phyloP scores from a whole-genome alignment of 768 basidiomycete genomes.

The Podaxis rugospora region DNA sequence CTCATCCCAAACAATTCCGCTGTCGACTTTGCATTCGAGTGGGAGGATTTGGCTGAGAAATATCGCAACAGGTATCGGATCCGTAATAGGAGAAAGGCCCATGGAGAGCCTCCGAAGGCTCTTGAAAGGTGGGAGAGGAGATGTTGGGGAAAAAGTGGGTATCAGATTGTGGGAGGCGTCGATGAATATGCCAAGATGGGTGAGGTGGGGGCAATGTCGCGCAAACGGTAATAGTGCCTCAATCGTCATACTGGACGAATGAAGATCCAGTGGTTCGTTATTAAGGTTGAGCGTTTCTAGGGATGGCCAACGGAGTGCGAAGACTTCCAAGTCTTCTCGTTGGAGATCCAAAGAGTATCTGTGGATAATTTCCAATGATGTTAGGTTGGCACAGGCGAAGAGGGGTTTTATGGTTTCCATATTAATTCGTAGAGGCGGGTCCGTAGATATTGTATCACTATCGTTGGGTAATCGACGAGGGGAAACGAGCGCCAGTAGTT shows the following conservation, averaged over 20 bases:
- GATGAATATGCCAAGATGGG: slow-evolving; percentile 29
- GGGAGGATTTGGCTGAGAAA: slow-evolving; percentile 8
- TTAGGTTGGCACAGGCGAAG: slow-evolving; percentile 23
- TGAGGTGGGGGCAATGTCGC: slow-evolving; percentile 26
- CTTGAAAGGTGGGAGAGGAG: slow-evolving; percentile 3
- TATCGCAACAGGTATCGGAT: not conserved
- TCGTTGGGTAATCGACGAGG: not conserved
- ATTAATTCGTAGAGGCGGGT: slow-evolving; percentile 5
- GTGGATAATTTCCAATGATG: slow-evolving; percentile 26
- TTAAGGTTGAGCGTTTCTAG: slow-evolving; percentile 35
- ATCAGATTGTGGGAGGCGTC: slow-evolving; percentile 17
- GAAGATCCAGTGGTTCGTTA: slow-evolving; percentile 28
- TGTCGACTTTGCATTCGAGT: not conserved
- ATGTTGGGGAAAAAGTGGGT: not conserved
- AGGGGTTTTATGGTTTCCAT: slow-evolving; percentile 24
- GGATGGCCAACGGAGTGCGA: slow-evolving; percentile 38
- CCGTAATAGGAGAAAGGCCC: slow-evolving; percentile 8
- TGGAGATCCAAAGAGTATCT: slow-evolving; percentile 27
- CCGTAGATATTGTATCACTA: not conserved
- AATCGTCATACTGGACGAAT: slow-evolving; percentile 23
- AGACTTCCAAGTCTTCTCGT: slow-evolving; percentile 34
- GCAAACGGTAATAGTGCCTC: slow-evolving; percentile 31
- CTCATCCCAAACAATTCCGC: slow-evolving; percentile 6
- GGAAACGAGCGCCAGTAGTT: not conserved
- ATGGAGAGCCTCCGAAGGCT: slow-evolving; percentile 6